These are phyloP conservation scores for Aristolochia contorta DNA, from an alignment of 164 flowering plant genomes.

Conservation along the genomic window DNA sequence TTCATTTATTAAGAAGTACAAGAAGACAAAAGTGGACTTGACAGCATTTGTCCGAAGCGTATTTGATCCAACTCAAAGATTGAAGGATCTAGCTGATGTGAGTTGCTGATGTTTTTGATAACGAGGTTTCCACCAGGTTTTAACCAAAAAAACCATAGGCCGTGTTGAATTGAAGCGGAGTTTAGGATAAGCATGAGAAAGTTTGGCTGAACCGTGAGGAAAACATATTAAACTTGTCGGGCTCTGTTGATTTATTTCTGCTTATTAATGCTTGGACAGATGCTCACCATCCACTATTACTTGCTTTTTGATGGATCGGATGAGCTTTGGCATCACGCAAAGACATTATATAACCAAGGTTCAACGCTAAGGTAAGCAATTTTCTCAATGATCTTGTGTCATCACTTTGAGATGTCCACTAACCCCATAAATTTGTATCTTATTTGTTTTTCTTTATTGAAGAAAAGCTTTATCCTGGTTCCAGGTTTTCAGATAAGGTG, in stretches of 20 bases:
- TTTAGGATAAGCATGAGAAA: too few relatives aligned
- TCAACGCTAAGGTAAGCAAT: constrained; percentile 68
- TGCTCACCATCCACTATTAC: constrained; percentile 95
- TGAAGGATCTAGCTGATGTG: constrained; percentile 97
- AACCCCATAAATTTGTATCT: background rate
- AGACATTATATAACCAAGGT: constrained; percentile 47
- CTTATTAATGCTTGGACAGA: constrained; percentile 39
- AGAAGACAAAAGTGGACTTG: constrained; percentile 50
- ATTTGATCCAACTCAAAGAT: constrained; percentile 81
- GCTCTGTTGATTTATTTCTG: background rate
- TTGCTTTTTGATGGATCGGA: constrained; percentile 86
- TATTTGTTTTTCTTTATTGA: background rate
- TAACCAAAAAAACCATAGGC: too few relatives aligned
- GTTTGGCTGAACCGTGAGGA: too few relatives aligned
- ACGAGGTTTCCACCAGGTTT: background rate
- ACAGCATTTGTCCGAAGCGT: constrained; percentile 71
- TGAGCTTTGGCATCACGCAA: constrained; percentile 78
- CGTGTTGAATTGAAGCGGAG: too few relatives aligned
- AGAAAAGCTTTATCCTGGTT: background rate
- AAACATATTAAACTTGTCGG: too few relatives aligned
- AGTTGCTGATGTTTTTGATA: constrained; percentile 23
- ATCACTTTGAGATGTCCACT: background rate
- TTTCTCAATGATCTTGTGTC: background rate
- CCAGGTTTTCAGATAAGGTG: constrained; percentile 68
- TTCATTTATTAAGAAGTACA: constrained; percentile 76